Evolutionary conservation across 306 rosid genomes (phyloP), one percentile per base, ranked within the genome.

Genomic region (Cucurbita maxima): DNA sequence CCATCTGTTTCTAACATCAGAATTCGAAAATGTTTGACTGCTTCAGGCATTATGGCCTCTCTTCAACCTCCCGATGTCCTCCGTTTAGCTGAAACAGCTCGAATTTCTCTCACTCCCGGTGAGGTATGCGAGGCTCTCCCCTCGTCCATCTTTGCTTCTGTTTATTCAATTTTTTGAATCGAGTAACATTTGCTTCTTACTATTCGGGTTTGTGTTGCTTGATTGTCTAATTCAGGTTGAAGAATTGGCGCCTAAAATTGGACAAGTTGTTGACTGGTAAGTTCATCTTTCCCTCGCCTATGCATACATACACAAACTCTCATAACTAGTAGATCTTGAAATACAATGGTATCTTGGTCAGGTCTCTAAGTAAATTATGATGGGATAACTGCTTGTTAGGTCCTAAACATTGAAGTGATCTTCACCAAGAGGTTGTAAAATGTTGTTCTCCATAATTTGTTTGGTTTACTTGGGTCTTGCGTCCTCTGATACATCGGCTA

Each of bases 41-140:
- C 83, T 22, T 69, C 71, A 13, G 16, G 30, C 40, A 61, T 51
- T 68, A 41, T 51, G 3, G 82, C 84, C 45, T 83, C 96, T 67
- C 88, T 86, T 83, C 83, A 82, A 51, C 80, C 97, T 73, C 91
- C 90, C 9, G 90, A 91, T 75, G 81, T 89, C 54, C 55, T 84
- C 25, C 85, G 80, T 81, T 85, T 91, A 83, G 93, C 93, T 18
- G 83, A 89, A 84, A 87, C 87, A 4, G 97, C 97, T 81, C 89
- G 88, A 79, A 86, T 89, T 51, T 82, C 91, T 57, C 88, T 89
- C 72, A 79, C 91, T 59, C 77, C 89, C 51, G 68, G 57, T 58
- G 89, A 91, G 96, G 96, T 88, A 54, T 34, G 19, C n/a, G 1
- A 25, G 7, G 16, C 15, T 11, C 38, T 58, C 7, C n/a, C 30